Conservation (phyloP, 345 rosid genomes). For the Eucalyptus virginea region DNA sequence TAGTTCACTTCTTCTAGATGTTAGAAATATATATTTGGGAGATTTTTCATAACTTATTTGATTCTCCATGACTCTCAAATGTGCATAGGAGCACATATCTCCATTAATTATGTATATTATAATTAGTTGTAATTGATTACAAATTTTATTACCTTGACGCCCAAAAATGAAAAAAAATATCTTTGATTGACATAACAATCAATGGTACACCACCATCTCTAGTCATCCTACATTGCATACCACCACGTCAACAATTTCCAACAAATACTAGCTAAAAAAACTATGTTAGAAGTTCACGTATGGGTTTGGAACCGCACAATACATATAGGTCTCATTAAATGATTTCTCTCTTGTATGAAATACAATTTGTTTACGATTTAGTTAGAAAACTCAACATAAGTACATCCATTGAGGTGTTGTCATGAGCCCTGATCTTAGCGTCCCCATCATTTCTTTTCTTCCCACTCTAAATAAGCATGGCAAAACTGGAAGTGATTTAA, state of each 20-base stretch:
- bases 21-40: background rate
- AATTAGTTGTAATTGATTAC: too few relatives aligned
- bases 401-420: background rate
- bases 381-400: background rate
- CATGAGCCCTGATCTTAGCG: background rate
- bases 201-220: background rate
- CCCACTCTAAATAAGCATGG: background rate
- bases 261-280: background rate
- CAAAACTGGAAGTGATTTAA: background rate
- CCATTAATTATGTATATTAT: background rate
- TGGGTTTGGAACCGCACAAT: background rate
- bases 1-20: background rate
- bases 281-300: background rate
- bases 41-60: background rate
- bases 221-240: fast-evolving
- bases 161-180: background rate
- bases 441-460: background rate
- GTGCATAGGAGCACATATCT: background rate
- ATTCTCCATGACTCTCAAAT: background rate
- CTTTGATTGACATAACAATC: background rate
- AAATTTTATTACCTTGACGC: too few relatives aligned
- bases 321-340: background rate
- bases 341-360: background rate
- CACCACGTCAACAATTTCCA: background rate
- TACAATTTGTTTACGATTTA: background rate